Evolutionary conservation across 148 eudicot genomes (phyloP), one percentile per base, ranked within the genome.

Genomic region (Camellia sinensis): DNA sequence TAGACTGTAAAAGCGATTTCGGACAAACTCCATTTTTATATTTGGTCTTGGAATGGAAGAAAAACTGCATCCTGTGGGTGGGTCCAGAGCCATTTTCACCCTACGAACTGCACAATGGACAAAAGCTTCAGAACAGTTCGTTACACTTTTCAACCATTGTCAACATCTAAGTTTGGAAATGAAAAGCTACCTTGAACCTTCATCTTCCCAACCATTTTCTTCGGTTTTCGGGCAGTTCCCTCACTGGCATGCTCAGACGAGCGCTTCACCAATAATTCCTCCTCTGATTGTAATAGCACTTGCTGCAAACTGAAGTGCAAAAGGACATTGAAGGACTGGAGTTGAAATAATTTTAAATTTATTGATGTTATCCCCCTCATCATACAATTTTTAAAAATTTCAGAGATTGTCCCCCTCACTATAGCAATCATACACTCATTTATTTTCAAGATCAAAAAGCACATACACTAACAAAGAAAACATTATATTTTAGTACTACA

Each of bases 141-240:
- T 40, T 53, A 22, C 37, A 37, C 21, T 53, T 37, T 40, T 43
- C 29, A 29, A 73, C 22, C 43, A 63, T 45, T 53, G 7, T 43
- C 7, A 62, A 53, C 54, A 41, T 40, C n/a, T 53, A 67, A 37
- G 53, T 6, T 37, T 75, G 17, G 73, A 80, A 79, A 44, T 48
- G 21, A 61, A 29, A 60, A 14, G 19, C 60, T 89, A 92, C 98
- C 98, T 92, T 94, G 96, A 79, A 94, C 96, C 87, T 94, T 94
- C 94, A 94, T 92, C 83, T 90, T 94, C 43, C 98, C 98, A 78
- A 94, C 84, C 83, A 94, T 89, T 83, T 94, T 92, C 86, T 94
- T 94, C 3, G 94, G 94, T 83, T 94, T 94, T 61, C 84, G 86
- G 14, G 93, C 85, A 70, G 86, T 85, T 71, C 91, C 94, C 76